Base-by-base conservation (phyloP, 345 rosid genomes). In the Hirschfeldia incana region DNA sequence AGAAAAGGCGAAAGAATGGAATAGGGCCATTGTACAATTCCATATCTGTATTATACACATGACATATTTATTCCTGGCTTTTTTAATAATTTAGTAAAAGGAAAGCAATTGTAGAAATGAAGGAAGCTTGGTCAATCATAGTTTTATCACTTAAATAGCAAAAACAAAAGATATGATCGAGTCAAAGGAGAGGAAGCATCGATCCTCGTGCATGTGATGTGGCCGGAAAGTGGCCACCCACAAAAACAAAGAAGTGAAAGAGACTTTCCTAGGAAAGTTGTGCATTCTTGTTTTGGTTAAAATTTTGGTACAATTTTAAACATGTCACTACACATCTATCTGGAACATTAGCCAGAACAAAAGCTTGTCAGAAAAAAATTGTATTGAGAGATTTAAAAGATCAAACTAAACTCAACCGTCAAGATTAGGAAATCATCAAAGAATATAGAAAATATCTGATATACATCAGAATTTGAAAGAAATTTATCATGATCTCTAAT, bases 191-290 rank as follows among this genome's bases (percentile, higher is more conserved):
- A 70, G 76, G 69, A 76, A 70, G 69, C 37, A 44, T 59, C 76
- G 77, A 81, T 17, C 13, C 60, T 71, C 36, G 79, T 63, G 71
- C 79, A 74, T 80, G 72, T 80, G 79, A 44, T 71, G 77, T 59
- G 73, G 76, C 36, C 58, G 8, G 73, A 76, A 66, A 76, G 77
- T 34, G 69, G 58, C 70, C 5, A 65, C 68, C 60, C 67, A 70
- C 26, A 69, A 32, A 65, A 65, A 51, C 17, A 53, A 75, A 36
- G 26, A 73, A 74, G 16, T 17, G 32, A 65, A 79, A 55, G 70
- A 33, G 9, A 46, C 39, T 32, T 60, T 73, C 78, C 49, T 62
- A 16, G 57, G 62, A 59, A 64, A 55, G 51, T 29, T 12, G 57
- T 51, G 17, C 57, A 51, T 5, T 5, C n/a, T 51, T 15, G 21